Evolutionary conservation across 1,139 yeast genomes (phyloP).

Genomic region (Dujonia santamariae): DNA sequence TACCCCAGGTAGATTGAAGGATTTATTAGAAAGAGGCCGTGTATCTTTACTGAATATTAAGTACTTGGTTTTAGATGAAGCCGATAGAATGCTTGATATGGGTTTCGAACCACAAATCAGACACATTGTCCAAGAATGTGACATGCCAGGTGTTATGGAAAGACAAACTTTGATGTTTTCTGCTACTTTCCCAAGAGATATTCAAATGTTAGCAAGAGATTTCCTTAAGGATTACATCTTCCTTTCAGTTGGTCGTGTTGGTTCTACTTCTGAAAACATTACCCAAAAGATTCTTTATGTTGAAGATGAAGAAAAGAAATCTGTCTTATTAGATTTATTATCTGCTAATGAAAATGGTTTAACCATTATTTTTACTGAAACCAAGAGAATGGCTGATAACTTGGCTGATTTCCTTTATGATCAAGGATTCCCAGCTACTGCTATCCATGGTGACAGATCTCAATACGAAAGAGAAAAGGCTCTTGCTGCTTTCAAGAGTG

Average conservation of each 20-base stretch:
- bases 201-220: slow-evolving; percentile 95
- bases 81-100: slow-evolving; percentile 99
- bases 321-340: slow-evolving; percentile 85
- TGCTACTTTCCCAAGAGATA: slow-evolving; percentile 98
- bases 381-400: slow-evolving; percentile 97
- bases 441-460: slow-evolving; percentile 98
- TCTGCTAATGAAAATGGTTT: slow-evolving; percentile 76
- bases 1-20: slow-evolving; percentile 98
- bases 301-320: slow-evolving; percentile 93
- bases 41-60: slow-evolving; percentile 87
- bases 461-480: slow-evolving; percentile 98
- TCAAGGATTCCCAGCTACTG: slow-evolving; percentile 93
- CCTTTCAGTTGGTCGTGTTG: slow-evolving; percentile 97
- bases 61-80: slow-evolving; percentile 95
- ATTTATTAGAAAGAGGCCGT: slow-evolving; percentile 90
- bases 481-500: slow-evolving; percentile 80
- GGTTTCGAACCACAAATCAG: slow-evolving; percentile 99
- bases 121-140: slow-evolving; percentile 96
- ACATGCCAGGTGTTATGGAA: slow-evolving; percentile 86
- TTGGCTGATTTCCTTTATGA: slow-evolving; percentile 87
- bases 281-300: slow-evolving; percentile 92
- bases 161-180: slow-evolving; percentile 98
- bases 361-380: slow-evolving; percentile 94
- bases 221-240: slow-evolving; percentile 94
- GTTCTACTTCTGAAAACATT: slow-evolving; percentile 95